Evolutionary conservation across 2,329 filamentous ascomycete species (phyloP).

Genomic region (Myriangium duriaei): DNA sequence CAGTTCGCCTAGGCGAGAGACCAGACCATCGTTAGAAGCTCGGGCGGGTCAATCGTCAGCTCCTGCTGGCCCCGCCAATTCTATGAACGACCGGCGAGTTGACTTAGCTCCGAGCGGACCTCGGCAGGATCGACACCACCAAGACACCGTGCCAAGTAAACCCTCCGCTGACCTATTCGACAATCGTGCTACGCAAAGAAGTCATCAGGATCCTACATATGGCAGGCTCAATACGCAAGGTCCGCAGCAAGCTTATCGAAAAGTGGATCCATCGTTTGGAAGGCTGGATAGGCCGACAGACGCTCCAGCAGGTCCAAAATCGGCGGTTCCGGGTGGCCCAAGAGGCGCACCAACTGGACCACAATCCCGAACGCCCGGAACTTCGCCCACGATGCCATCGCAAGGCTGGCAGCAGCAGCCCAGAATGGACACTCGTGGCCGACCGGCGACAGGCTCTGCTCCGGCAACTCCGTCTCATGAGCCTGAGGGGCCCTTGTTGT

Average conservation of each 20-base stretch:
- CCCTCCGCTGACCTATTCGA: slow-evolving; percentile 1
- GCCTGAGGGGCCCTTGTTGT: slow-evolving; percentile 10
- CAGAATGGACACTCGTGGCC: slow-evolving; percentile 9
- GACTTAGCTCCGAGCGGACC: slow-evolving; percentile 41
- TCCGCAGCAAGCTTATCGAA: slow-evolving; percentile 9
- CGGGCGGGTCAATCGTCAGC: slow-evolving; percentile 21
- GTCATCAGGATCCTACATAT: neutral
- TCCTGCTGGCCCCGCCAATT: neutral
- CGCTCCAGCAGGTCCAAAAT: slow-evolving; percentile 42
- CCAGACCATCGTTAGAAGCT: slow-evolving; percentile 26
- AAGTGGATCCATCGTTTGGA: slow-evolving; percentile 34
- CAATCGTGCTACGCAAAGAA: neutral
- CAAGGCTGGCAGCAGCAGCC: slow-evolving; percentile 14
- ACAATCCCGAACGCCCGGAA: slow-evolving; percentile 28
- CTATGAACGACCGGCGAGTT: slow-evolving; percentile 20
- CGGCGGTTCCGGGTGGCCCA: neutral
- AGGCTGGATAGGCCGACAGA: slow-evolving; percentile 37
- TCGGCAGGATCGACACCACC: slow-evolving; percentile 29
- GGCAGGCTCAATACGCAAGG: neutral
- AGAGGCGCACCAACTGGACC: slow-evolving; percentile 25
- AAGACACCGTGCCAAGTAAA: slow-evolving; percentile 3
- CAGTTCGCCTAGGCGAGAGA: slow-evolving; percentile 19
- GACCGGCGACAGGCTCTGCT: slow-evolving; percentile 14
- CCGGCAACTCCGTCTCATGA: slow-evolving; percentile 19
- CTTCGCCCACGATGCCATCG: slow-evolving; percentile 20